These are phyloP conservation scores for Anethum foeniculum DNA, from an alignment of 140 eudicot genomes.

Conservation along the genomic window DNA sequence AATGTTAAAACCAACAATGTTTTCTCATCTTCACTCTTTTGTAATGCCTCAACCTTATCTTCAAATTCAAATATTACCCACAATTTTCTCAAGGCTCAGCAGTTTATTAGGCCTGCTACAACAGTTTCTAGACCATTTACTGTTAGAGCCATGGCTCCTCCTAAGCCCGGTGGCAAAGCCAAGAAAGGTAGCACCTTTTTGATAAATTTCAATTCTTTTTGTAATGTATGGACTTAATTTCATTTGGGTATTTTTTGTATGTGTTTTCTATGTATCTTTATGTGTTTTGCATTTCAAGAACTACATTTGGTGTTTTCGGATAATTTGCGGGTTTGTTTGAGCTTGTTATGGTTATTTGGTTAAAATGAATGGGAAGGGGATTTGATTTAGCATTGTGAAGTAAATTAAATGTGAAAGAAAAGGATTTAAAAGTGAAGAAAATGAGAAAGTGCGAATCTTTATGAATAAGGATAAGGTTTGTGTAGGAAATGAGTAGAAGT, in stretches of 20 bases:
- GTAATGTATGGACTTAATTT: neutral
- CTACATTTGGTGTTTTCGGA: neutral
- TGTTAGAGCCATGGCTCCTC: constrained; percentile 83
- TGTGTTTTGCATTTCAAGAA: neutral
- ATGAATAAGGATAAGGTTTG: neutral
- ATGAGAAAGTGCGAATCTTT: neutral
- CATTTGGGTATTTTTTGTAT: neutral
- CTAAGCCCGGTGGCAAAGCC: constrained; percentile 89
- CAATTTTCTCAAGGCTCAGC: constrained; percentile 24
- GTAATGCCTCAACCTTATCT: constrained; percentile 37
- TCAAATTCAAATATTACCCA: constrained; percentile 34
- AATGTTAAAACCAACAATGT: constrained; percentile 12
- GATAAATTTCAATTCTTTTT: neutral
- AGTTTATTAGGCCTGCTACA: constrained; percentile 14
- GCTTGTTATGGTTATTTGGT: neutral
- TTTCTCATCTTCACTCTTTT: constrained; percentile 33
- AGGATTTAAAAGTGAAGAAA: neutral
- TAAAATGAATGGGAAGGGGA: neutral
- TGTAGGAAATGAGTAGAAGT: neutral
- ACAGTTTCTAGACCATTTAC: constrained; percentile 47
- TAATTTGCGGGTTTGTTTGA: neutral
- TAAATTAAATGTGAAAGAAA: neutral
- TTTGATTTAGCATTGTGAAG: neutral
- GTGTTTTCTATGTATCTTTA: neutral
- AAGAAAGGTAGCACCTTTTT: constrained; percentile 53